These are phyloP conservation scores for Paratinospora sagittata DNA, from an alignment of 164 flowering plant species.

Conservation along the genomic window DNA sequence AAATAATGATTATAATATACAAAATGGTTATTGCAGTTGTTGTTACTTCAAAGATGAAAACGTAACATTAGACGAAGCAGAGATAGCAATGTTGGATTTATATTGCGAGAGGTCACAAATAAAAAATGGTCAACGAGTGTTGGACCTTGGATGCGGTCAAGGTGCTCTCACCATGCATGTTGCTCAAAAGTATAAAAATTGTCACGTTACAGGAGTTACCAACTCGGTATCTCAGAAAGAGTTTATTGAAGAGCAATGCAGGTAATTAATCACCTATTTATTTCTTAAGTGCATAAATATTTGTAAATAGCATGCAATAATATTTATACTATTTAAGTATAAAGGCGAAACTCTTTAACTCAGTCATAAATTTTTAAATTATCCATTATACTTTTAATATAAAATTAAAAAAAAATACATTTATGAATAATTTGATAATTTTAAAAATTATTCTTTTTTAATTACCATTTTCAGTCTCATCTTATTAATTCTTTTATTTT, in stretches of 20 bases:
- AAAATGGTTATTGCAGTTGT: background rate
- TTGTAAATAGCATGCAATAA: background rate
- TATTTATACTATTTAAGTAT: background rate
- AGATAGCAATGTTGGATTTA: conserved; percentile 16
- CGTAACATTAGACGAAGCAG: conserved; percentile 13
- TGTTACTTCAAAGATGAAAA: conserved; percentile 12
- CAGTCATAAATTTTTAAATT: too few species aligned
- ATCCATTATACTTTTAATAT: too few species aligned
- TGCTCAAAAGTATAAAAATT: conserved; percentile 9
- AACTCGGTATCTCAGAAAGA: conserved; percentile 13
- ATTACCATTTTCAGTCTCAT: too few species aligned
- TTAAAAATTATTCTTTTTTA: background rate
- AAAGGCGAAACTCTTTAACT: too few species aligned
- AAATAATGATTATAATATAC: background rate
- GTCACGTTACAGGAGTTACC: conserved; percentile 7
- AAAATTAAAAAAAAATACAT: too few species aligned
- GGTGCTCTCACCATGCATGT: conserved; percentile 10
- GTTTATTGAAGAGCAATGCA: conserved; percentile 14
- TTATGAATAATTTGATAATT: too few species aligned
- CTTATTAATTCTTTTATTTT: too few species aligned
- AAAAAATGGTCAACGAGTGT: conserved; percentile 10
- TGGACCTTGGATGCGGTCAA: conserved; percentile 14
- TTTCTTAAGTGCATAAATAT: too few species aligned
- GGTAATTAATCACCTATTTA: background rate
- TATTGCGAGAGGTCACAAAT: conserved; percentile 14